Evolutionary conservation across 2,329 filamentous ascomycete genomes (phyloP).

Genomic region (Celoporthe dispersa): DNA sequence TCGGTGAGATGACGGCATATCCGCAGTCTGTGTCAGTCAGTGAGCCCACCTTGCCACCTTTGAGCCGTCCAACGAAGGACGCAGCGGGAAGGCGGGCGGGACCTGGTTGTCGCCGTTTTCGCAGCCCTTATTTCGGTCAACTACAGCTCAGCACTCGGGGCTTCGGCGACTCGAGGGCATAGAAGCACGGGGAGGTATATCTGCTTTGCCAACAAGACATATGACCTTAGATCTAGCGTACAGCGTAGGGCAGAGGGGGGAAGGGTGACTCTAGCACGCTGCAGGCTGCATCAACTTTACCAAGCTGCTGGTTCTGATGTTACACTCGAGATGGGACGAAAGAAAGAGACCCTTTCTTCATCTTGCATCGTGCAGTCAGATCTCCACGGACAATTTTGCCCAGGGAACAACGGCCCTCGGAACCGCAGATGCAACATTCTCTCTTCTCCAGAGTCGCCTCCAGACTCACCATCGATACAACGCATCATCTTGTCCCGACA

Average conservation of each 20-base stretch:
- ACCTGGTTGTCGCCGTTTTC: not conserved
- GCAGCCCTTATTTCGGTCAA: not conserved
- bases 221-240: not conserved
- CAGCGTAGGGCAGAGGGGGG: not conserved
- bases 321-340: not conserved
- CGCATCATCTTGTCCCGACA: not conserved
- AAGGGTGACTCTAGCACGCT: not conserved
- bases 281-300: slow-evolving; percentile 10
- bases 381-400: not conserved
- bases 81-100: not conserved
- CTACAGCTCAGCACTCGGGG: no score
- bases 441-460: not conserved
- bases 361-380: not conserved
- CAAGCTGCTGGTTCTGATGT: slow-evolving; percentile 1
- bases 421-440: not conserved
- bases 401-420: not conserved
- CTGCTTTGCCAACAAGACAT: not conserved
- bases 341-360: not conserved
- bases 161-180: not conserved
- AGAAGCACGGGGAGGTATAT: not conserved
- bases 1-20: not conserved
- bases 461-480: not conserved
- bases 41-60: not conserved
- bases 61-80: not conserved
- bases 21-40: not conserved